These are phyloP conservation scores for Penicillium concentricum DNA, from an alignment of 2,329 filamentous ascomycete genomes.

Conservation along the genomic window DNA sequence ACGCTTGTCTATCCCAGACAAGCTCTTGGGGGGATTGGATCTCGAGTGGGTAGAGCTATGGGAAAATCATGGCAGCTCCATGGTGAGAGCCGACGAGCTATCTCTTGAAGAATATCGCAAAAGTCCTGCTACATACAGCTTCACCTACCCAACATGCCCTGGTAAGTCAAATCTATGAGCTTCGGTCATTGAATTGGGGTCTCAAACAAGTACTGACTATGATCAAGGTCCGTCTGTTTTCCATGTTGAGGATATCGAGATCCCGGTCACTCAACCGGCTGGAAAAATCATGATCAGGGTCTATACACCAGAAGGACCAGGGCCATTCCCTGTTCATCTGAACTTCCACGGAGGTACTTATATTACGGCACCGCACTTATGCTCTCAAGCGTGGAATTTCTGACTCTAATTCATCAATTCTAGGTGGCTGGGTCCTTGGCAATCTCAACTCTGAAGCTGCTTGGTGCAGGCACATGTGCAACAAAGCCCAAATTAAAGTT, in stretches of 20 bases:
- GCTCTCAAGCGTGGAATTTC: neutral
- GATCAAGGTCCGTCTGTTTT: slow-evolving; percentile 16
- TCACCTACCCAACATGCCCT: slow-evolving; percentile 29
- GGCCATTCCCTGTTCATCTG: slow-evolving; percentile 11
- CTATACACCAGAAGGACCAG: slow-evolving; percentile 28
- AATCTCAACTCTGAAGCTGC: slow-evolving; percentile 25
- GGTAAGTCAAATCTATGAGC: slow-evolving; percentile 8
- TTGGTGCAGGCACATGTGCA: slow-evolving; percentile 29
- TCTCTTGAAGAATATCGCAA: slow-evolving; percentile 28
- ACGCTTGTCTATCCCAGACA: slow-evolving; percentile 13
- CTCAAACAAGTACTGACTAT: neutral
- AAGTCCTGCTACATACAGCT: slow-evolving; percentile 29
- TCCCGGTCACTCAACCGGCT: slow-evolving; percentile 25
- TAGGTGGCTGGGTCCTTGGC: slow-evolving; percentile 28
- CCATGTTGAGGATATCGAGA: slow-evolving; percentile 15
- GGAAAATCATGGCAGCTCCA: slow-evolving; percentile 27
- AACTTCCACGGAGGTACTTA: slow-evolving; percentile 25
- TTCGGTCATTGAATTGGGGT: too few species aligned
- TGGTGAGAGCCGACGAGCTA: slow-evolving; percentile 29
- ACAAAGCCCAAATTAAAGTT: slow-evolving; percentile 13
- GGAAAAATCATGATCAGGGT: slow-evolving; percentile 27
- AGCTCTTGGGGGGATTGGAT: slow-evolving; percentile 23
- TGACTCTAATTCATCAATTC: neutral
- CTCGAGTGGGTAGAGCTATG: slow-evolving; percentile 30
- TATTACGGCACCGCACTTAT: too few species aligned